phyloP scores from a whole-genome alignment of 1,284 basidiomycete species.

The Trichosporon sp. region DNA sequence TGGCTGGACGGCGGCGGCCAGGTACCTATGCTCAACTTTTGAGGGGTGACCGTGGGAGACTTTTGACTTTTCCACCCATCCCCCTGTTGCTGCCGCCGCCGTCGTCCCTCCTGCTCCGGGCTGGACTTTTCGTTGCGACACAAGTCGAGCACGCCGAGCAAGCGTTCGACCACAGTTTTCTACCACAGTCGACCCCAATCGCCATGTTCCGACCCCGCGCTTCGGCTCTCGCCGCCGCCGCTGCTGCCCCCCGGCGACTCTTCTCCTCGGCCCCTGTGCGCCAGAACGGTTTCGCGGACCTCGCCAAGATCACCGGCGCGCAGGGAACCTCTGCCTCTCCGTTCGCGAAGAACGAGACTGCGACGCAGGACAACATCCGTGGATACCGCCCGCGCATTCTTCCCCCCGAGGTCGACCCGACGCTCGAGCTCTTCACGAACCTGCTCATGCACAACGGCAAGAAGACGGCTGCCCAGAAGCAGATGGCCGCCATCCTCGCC shows the following conservation, averaged over 20 bases:
- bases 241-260: constrained; percentile 22
- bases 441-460: constrained; percentile 69
- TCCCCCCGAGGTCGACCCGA: constrained; percentile 73
- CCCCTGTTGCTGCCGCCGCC: too few species aligned
- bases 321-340: background rate
- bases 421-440: constrained; percentile 72
- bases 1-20: background rate
- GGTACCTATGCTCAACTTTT: constrained; percentile 27
- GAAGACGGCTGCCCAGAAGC: constrained; percentile 66
- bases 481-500: constrained; percentile 64
- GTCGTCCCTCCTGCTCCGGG: background rate
- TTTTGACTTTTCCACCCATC: background rate
- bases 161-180: constrained; percentile 2
- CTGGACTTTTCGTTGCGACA: background rate
- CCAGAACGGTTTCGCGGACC: constrained; percentile 29
- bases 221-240: constrained; percentile 7
- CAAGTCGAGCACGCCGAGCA: background rate
- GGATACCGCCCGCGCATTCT: constrained; percentile 55
- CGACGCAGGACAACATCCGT: constrained; percentile 21
- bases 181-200: constrained; percentile 21
- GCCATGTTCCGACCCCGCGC: constrained; percentile 21
- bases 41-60: constrained; percentile 41
- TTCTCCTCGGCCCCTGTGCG: constrained; percentile 18
- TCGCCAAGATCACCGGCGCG: constrained; percentile 25
- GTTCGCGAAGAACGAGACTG: constrained; percentile 9